These are phyloP conservation scores for Pythium folliculosum DNA, from an alignment of 352 stramenopile species.

Conservation along the genomic window DNA sequence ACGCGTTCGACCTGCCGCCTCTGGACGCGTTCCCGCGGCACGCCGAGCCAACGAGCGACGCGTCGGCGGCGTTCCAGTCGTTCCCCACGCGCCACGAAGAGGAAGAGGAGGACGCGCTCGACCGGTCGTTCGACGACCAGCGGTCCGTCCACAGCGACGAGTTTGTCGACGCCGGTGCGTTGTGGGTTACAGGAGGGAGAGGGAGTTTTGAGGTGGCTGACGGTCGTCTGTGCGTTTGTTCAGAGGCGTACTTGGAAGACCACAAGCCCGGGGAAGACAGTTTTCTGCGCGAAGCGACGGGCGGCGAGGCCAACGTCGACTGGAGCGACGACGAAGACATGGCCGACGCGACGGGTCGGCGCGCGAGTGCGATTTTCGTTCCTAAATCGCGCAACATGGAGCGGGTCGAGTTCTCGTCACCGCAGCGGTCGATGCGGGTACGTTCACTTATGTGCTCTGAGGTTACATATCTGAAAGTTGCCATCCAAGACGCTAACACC, in stretches of 20 bases:
- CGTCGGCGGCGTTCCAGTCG: conserved; percentile 1
- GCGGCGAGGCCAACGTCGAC: conserved; percentile 14
- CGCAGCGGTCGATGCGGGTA: conserved; percentile 15
- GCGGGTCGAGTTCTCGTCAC: conserved; percentile 66
- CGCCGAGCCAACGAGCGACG: conserved; percentile 1
- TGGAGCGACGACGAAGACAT: conserved; percentile 39
- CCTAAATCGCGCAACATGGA: conserved; percentile 73
- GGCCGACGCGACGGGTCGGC: conserved; percentile 17
- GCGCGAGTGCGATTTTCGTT: conserved; percentile 74
- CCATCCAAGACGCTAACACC: too few relatives aligned
- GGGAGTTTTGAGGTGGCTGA: neutral
- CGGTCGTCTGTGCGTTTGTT: neutral
- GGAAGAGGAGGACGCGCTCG: too few relatives aligned
- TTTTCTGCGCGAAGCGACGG: conserved; percentile 27
- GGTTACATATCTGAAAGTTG: too few relatives aligned
- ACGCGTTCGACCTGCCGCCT: conserved; percentile 42
- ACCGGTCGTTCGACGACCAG: conserved; percentile 7
- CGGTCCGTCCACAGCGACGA: conserved; percentile 47
- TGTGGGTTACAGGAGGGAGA: neutral
- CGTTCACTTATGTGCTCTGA: neutral
- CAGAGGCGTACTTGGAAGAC: conserved; percentile 29
- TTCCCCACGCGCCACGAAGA: neutral
- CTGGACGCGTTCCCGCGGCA: conserved; percentile 34
- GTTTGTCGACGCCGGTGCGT: conserved; percentile 73
- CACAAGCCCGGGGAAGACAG: conserved; percentile 27